These are phyloP conservation scores for Sextonia rubra DNA, from an alignment of 164 flowering plant genomes.

Conservation along the genomic window DNA sequence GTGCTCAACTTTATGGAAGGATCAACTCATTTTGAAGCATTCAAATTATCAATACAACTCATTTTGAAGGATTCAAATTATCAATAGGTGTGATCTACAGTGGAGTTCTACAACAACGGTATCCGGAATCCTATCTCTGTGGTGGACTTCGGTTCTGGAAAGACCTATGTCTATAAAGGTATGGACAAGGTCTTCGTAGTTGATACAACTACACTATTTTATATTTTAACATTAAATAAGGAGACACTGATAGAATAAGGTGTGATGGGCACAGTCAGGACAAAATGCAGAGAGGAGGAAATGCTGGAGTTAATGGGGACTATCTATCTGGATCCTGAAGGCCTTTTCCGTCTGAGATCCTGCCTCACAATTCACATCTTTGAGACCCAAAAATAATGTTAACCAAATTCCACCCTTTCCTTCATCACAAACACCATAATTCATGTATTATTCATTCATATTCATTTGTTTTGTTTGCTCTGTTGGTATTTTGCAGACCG, in stretches of 20 bases:
- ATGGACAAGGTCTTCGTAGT: slow-evolving; percentile 31
- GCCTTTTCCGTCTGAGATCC: not conserved
- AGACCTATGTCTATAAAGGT: slow-evolving; percentile 35
- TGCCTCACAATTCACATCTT: not conserved
- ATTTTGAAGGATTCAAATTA: no score
- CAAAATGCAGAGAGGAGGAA: slow-evolving; percentile 19
- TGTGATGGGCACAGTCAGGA: slow-evolving; percentile 43
- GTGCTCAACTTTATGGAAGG: no score
- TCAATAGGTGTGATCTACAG: no score
- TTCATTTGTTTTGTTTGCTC: not conserved
- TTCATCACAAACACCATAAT: no score
- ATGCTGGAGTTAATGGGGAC: slow-evolving; percentile 41
- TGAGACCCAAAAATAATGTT: not conserved
- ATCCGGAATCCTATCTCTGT: no score
- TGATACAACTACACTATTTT: not conserved
- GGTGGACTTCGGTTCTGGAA: not conserved
- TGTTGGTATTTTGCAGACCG: not conserved
- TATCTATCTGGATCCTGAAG: no score
- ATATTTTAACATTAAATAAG: slow-evolving; percentile 6
- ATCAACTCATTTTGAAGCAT: no score
- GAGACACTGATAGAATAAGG: slow-evolving; percentile 22
- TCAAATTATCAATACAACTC: no score
- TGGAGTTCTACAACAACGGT: no score
- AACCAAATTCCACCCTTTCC: not conserved
- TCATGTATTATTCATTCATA: no score